Percentiles rank a stretch among this genome's conserved stretches.
Evolutionary conservation across 2,329 filamentous ascomycete genomes (phyloP).

Genomic region (Paramyrothecium roridum): DNA sequence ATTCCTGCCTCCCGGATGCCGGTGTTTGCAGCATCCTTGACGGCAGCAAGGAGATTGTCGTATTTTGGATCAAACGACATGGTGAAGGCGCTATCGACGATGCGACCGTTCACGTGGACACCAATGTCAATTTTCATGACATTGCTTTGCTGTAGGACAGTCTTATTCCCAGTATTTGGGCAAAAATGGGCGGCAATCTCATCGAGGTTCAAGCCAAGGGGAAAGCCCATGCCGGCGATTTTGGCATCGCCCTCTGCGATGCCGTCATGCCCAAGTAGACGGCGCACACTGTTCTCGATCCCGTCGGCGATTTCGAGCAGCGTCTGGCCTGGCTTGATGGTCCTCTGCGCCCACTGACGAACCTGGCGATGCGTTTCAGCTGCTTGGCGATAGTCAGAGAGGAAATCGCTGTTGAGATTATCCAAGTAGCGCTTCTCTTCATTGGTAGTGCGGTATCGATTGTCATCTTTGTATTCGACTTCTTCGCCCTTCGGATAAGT

Average conservation of each 20-base stretch:
- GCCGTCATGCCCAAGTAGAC: constrained; percentile 69
- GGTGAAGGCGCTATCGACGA: constrained; percentile 76
- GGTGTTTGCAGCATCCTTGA: constrained; percentile 75
- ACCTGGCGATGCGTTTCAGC: constrained; percentile 81
- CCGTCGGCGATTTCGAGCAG: constrained; percentile 76
- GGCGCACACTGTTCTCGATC: constrained; percentile 75
- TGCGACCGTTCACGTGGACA: constrained; percentile 72
- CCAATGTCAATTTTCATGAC: constrained; percentile 78
- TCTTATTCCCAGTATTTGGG: constrained; percentile 76
- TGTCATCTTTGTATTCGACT: constrained; percentile 17
- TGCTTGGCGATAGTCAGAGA: constrained; percentile 73
- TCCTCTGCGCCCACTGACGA: constrained; percentile 73
- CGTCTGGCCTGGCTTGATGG: constrained; percentile 73
- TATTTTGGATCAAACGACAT: constrained; percentile 70
- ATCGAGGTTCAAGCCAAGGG: constrained; percentile 77
- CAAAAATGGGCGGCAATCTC: constrained; percentile 79
- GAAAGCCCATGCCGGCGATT: constrained; percentile 76
- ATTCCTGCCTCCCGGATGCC: constrained; percentile 73
- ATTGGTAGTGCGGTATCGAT: constrained; percentile 16
- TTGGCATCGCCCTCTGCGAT: constrained; percentile 72
- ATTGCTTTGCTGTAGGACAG: constrained; percentile 61
- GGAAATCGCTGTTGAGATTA: constrained; percentile 41
- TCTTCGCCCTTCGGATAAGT: constrained; percentile 25
- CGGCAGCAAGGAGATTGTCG: constrained; percentile 67
- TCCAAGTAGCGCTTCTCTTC: constrained; percentile 18